Evolutionary conservation across 768 basidiomycete genomes (phyloP), one percentile per base, ranked within the genome.

Genomic region (Pleurotus tuoliensis): DNA sequence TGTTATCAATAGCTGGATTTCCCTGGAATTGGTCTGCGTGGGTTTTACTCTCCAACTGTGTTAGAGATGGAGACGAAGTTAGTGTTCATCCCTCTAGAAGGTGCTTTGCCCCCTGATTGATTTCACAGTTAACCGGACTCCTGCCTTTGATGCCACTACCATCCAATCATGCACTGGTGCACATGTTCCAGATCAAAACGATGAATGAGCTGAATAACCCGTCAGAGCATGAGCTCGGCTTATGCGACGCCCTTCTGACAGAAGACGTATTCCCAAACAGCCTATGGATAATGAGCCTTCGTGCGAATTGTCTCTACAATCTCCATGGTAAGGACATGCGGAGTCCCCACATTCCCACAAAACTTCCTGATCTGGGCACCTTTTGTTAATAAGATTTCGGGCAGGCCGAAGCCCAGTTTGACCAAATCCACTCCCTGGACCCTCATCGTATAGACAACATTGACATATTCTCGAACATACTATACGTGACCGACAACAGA

Each of bases 1-100:
- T 97, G 15, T 71, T 83, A 34, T 94, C 93, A 11, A 86, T 96
- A 43, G 77, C 80, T 38, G 78, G 79, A 4, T 92, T 87, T 64
- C 88, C 90, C 11, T 98, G 92, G 86, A 98, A 98, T 66, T 98
- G 95, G 94, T 89, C 90, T 24, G 76, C 85, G n/a, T 98, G 94
- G 94, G 73, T 81, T 6, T 78, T 93, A 43, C 76, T 98, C n/a
- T 81, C 82, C 2, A 84, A 83, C 53, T 90, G 90, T 65, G 79
- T 94, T 30, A 82, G 83, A 12, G 92, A 94, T 59, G 84, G 84
- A 13, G 91, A 94, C 73, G 92, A 96, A 86, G 94, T 94, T 55
- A 38, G 67, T 62, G 56, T 53, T 61, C 51, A 18, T 48, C 50
- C 45, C 39, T 13, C 52, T 41, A 47, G 50, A 50, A 41, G 24